Conservation (phyloP, 306 rosid genomes). For the Prunus fruticosa region DNA sequence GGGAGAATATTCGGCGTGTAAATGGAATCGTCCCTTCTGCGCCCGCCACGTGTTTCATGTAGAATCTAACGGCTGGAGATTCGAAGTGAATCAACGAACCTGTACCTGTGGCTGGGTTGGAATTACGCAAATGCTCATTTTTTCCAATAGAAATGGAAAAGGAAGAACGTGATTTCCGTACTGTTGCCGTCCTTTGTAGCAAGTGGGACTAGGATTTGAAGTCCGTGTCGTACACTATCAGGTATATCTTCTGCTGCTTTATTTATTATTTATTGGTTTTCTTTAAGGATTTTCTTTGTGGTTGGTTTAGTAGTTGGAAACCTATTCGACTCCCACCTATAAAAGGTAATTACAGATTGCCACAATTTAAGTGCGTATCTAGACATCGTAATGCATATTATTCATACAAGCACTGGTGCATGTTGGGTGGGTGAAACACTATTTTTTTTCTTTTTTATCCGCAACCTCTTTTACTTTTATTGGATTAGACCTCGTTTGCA, state of each 20-base stretch:
- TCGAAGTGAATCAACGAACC: background rate
- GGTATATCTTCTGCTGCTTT: background rate
- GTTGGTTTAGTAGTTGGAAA: too few species aligned
- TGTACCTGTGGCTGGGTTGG: background rate
- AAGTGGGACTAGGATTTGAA: background rate
- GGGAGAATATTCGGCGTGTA: conserved; percentile 29
- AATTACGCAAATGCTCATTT: conserved; percentile 15
- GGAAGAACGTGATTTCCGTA: conserved; percentile 11
- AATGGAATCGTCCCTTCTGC: background rate
- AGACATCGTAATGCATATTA: background rate
- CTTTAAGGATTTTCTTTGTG: too few species aligned
- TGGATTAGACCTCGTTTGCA: rapidly evolving
- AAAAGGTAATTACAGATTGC: background rate
- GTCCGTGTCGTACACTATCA: background rate
- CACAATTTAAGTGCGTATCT: background rate
- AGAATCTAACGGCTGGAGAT: conserved; percentile 1
- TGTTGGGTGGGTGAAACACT: too few species aligned
- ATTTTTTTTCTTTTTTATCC: too few species aligned
- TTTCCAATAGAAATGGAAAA: background rate
- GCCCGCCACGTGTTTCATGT: conserved; percentile 16
- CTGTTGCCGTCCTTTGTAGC: background rate
- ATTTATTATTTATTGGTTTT: background rate
- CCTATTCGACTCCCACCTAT: background rate
- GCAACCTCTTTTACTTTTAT: rapidly evolving
- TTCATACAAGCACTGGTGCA: background rate